Conservation (phyloP, 1,284 basidiomycete genomes). For the Ustilago trichophora region DNA sequence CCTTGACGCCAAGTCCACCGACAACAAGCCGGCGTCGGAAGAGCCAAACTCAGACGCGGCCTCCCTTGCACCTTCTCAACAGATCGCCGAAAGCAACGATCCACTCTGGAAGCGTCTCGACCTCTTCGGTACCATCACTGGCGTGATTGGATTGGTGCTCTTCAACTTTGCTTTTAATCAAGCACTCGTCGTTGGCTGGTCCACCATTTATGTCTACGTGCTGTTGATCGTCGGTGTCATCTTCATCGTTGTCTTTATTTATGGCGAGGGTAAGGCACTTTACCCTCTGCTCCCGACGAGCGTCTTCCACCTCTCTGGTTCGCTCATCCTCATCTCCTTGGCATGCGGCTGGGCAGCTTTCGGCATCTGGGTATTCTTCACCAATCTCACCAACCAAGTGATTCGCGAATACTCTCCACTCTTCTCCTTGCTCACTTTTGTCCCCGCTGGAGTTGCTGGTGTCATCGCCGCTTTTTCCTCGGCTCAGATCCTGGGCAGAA, state of each 20-base stretch:
- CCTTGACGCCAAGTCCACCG: slow-evolving; percentile 2
- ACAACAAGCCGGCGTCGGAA: slow-evolving; percentile 2
- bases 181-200: slow-evolving; percentile 54
- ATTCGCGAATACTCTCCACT: slow-evolving; percentile 26
- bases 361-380: slow-evolving; percentile 49
- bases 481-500: slow-evolving; percentile 27
- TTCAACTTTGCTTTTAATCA: slow-evolving; percentile 59
- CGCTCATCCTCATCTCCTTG: slow-evolving; percentile 33
- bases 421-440: slow-evolving; percentile 21
- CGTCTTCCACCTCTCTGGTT: slow-evolving; percentile 32
- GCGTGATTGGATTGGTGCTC: slow-evolving; percentile 44
- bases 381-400: slow-evolving; percentile 17
- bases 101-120: slow-evolving; percentile 36
- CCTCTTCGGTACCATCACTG: slow-evolving; percentile 44
- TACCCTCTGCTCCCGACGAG: slow-evolving; percentile 48
- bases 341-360: slow-evolving; percentile 50
- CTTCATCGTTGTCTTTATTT: slow-evolving; percentile 36
- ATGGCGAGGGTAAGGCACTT: slow-evolving; percentile 18
- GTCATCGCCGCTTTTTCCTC: slow-evolving; percentile 43
- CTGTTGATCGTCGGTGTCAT: slow-evolving; percentile 52
- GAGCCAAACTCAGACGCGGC: not conserved
- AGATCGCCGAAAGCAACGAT: no score
- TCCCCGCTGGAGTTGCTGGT: slow-evolving; percentile 35
- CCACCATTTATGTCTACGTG: slow-evolving; percentile 41
- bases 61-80: not conserved